Conservation (phyloP, 192 early-diverging fungal genomes). For the Coemansia biformis region DNA sequence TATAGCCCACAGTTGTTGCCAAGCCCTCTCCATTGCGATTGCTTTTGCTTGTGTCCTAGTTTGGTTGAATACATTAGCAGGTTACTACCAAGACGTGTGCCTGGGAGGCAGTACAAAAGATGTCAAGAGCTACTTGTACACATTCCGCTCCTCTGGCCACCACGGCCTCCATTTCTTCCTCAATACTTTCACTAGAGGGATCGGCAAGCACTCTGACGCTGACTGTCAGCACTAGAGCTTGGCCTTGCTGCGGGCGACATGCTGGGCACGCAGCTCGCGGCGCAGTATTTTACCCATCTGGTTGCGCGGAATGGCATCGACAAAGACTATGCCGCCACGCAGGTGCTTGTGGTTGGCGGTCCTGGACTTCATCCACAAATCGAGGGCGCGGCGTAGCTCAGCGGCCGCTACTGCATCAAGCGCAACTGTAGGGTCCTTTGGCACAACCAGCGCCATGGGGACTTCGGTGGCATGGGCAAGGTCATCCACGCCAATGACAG, state of each 20-base stretch:
- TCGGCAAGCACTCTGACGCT: not conserved
- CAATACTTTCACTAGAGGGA: too few relatives aligned
- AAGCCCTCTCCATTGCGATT: too few relatives aligned
- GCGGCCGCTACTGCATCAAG: not conserved
- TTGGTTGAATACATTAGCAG: too few relatives aligned
- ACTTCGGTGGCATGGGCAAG: slow-evolving; percentile 59
- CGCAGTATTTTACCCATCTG: slow-evolving; percentile 36
- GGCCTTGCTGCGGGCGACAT: slow-evolving; percentile 3
- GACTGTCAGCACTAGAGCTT: slow-evolving; percentile 19
- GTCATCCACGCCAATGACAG: slow-evolving; percentile 63
- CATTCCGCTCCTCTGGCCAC: too few relatives aligned
- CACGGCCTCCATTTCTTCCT: too few relatives aligned
- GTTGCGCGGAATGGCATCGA: slow-evolving; percentile 25
- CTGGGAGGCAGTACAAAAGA: too few relatives aligned
- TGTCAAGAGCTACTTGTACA: too few relatives aligned
- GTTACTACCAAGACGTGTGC: too few relatives aligned
- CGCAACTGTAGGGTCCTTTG: not conserved
- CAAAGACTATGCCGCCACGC: slow-evolving; percentile 35
- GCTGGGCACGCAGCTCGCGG: slow-evolving; percentile 20
- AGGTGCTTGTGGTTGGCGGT: too few relatives aligned
- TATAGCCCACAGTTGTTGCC: too few relatives aligned
- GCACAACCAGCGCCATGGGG: slow-evolving; percentile 71
- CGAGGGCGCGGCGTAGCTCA: slow-evolving; percentile 6
- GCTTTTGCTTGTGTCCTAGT: too few relatives aligned
- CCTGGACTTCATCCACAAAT: too few relatives aligned